Base-by-base conservation (phyloP, 1,284 basidiomycete genomes). In the Rhodotorula sp. region DNA sequence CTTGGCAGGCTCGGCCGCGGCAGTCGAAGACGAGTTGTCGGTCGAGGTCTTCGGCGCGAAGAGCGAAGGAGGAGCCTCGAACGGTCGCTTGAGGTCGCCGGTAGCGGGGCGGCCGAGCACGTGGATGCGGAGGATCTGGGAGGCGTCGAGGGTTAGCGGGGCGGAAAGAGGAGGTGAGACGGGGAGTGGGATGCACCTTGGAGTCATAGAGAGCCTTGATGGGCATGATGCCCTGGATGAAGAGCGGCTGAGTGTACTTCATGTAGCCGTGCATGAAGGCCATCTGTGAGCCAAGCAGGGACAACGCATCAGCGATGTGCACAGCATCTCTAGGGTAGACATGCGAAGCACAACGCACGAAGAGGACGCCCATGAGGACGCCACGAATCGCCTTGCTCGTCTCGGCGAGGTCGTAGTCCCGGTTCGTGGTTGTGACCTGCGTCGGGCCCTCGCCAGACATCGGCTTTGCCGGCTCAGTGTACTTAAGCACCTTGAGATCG, bases 401-500 rank as follows among this genome's bases (percentile, higher is more conserved):
- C 80, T 98, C 91, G 8, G 85, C 82, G 22, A 97, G 86, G 81
- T 99, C 94, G 76, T 99, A 99, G 79, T 98, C 95, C 67, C 87
- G 85, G 69, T 93, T 87, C 30, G 94, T 98, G 13, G 93, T 96
- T n/a, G 90, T 92, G 37, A 94, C 86, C 11, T 95, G 86, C 78
- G 89, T 59, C 46, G 68, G 68, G 4, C 68, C 68, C 15, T 70
- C 86, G 53, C 89, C 89, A 30, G 88, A 86, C 73, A 75, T 75
- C n/a, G 82, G 80, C 50, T 79, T 73, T 44, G 80, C 81, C 26
- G 85, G 84, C 74, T 84, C 82, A 62, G 83, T 83, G 77, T 95
- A 98, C 86, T 97, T 98, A 77, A 98, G 84, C 48, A 96, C 91
- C 4, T 92, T 93, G 80, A 91, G 86, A 82, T 98, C 95, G 79